phyloP scores from a whole-genome alignment of 768 basidiomycete species.

The Pisolithus sp. region DNA sequence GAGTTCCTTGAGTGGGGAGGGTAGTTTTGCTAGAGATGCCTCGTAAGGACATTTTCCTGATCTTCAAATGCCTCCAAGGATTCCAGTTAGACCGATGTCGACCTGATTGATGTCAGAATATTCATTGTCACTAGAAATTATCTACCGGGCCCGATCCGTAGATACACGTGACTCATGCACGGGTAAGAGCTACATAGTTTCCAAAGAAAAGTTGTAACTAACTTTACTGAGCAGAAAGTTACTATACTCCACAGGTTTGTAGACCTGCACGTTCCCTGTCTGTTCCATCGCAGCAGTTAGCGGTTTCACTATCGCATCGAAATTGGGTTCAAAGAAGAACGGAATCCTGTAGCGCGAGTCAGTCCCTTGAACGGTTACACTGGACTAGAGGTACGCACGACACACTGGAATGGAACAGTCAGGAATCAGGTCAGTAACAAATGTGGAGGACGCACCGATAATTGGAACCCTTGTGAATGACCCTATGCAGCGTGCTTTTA shows the following conservation, averaged over 20 bases:
- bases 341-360: constrained; percentile 52
- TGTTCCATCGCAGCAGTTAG: constrained; percentile 43
- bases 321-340: constrained; percentile 93
- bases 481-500: constrained; percentile 83
- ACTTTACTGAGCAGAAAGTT: constrained; percentile 74
- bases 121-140: constrained; percentile 10
- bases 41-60: constrained; percentile 49
- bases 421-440: not conserved
- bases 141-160: not conserved
- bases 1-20: constrained; percentile 47
- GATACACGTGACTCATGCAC: constrained; percentile 22
- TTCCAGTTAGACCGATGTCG: constrained; percentile 18
- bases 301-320: constrained; percentile 62
- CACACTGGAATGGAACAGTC: constrained; percentile 37
- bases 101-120: constrained; percentile 14
- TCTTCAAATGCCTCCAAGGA: constrained; percentile 8
- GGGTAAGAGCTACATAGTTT: constrained; percentile 14
- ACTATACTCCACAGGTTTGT: constrained; percentile 62
- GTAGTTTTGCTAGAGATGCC: constrained; percentile 41
- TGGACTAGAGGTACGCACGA: constrained; percentile 46
- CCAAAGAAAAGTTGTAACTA: constrained; percentile 57
- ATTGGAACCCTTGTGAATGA: constrained; percentile 68
- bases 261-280: constrained; percentile 23
- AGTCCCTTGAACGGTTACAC: not conserved
- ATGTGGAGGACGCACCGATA: constrained; percentile 39